Evolutionary conservation across 2,329 filamentous ascomycete species (phyloP), one percentile per base, ranked within the genome.

Genomic region (Malbranchea cinnamomea): DNA sequence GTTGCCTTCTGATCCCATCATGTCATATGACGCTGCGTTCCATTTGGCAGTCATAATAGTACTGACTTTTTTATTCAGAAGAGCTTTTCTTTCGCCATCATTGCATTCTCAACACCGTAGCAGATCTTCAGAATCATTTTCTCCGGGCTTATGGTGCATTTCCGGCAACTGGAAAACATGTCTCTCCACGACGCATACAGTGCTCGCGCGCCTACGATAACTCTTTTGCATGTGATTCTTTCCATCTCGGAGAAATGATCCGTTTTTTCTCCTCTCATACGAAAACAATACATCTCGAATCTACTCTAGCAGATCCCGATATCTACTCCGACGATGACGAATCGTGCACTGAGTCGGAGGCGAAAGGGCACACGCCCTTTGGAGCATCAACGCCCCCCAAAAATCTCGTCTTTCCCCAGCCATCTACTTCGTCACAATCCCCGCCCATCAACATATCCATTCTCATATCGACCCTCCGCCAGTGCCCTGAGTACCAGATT

Each of bases 181-280:
- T 15, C 23, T 27, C 36, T 16, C 35, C 35, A 5, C 40, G 44
- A 12, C 37, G 39, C 15, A 27, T 38, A 8, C 57, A 61, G 42
- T 61, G 57, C 34, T 53, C 52, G 17, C 53, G 50, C 26, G 55
- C 48, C 7, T 51, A 56, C 33, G 52, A 44, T 24, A 59, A 59
- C 23, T 57, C 55, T 5, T 51, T 46, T 24, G 49, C 54, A 31
- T 61, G 58, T 34, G 57, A 61, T 33, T 45, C 53, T 4, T 61
- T 60, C 33, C 56, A 61, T 24, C 42, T 60, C 1, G 58, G 58
- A 8, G 54, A 60, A 37, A 59, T 59, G 46, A 45, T 52, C 12
- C 52, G 54, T 6, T 61, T 60, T 35, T 58, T 61, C 23, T 38
- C 49, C 4, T 36, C 55, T 18, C 50, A 56, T 19, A 50, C 56